Evolutionary conservation across 306 rosid species (phyloP).

Genomic region (Castanea sativa): DNA sequence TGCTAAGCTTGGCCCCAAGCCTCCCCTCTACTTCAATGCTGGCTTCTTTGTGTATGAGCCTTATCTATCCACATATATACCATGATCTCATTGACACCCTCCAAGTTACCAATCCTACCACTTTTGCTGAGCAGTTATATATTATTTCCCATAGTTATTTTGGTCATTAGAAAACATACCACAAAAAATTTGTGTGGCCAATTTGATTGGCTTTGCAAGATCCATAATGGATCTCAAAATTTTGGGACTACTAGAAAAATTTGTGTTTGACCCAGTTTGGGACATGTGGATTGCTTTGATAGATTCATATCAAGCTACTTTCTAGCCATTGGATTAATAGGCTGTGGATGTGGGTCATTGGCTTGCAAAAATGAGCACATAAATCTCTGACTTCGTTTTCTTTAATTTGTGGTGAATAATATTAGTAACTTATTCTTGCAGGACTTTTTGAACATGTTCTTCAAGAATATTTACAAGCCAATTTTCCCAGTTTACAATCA

Average conservation of each 20-base stretch:
- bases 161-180: neutral
- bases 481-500: conserved; percentile 56
- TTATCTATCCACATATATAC: conserved; percentile 30
- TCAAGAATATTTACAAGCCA: conserved; percentile 52
- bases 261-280: too few relatives aligned
- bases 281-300: too few relatives aligned
- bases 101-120: conserved; percentile 44
- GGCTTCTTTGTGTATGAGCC: conserved; percentile 80
- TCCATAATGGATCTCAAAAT: too few relatives aligned
- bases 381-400: too few relatives aligned
- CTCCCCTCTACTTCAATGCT: conserved; percentile 77
- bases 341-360: too few relatives aligned
- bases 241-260: neutral
- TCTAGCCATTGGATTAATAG: too few relatives aligned
- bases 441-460: conserved; percentile 72
- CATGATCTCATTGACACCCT: conserved; percentile 44
- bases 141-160: too few relatives aligned
- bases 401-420: too few relatives aligned
- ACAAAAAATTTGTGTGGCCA: neutral
- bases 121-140: conserved; percentile 75
- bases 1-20: conserved; percentile 49
- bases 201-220: too few relatives aligned
- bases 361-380: too few relatives aligned
- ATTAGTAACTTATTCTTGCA: neutral
- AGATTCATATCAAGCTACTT: too few relatives aligned